Percentiles rank a stretch among this genome's conserved stretches.
These are phyloP conservation scores for Mycena indigotica DNA, from an alignment of 768 basidiomycete genomes.

Conservation along the genomic window DNA sequence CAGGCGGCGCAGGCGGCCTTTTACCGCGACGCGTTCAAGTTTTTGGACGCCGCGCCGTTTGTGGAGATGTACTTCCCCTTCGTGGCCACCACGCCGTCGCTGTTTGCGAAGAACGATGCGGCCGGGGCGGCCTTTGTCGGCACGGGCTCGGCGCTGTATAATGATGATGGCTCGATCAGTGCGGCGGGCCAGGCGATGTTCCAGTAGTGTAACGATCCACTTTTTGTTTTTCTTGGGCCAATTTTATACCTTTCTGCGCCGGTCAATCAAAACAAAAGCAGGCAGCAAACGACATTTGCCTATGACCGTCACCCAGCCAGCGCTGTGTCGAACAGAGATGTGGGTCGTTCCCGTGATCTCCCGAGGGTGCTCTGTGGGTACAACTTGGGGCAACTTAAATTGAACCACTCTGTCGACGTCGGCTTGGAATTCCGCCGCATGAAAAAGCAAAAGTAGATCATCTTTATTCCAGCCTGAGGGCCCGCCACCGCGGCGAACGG, in stretches of 20 bases:
- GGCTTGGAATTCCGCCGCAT: too few relatives aligned
- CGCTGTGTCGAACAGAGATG: too few relatives aligned
- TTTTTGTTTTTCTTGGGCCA: neutral
- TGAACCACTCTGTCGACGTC: too few relatives aligned
- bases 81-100: constrained; percentile 32
- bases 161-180: constrained; percentile 26
- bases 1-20: constrained; percentile 35
- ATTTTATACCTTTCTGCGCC: neutral
- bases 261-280: too few relatives aligned
- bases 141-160: constrained; percentile 36
- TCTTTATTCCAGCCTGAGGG: too few relatives aligned
- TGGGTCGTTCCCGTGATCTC: too few relatives aligned
- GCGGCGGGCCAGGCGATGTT: constrained; percentile 10
- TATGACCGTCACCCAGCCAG: too few relatives aligned
- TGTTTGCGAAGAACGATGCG: constrained; percentile 27
- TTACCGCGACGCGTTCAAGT: constrained; percentile 35
- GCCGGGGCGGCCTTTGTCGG: constrained; percentile 21
- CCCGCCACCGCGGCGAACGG: too few relatives aligned
- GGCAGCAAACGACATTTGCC: too few relatives aligned
- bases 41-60: constrained; percentile 35
- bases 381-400: too few relatives aligned
- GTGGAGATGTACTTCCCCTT: constrained; percentile 41
- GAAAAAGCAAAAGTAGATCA: too few relatives aligned
- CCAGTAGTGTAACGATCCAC: constrained; percentile 3
- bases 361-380: too few relatives aligned